Conservation (phyloP, 2,329 filamentous ascomycete species). For the Ophiostoma fasciatum region DNA sequence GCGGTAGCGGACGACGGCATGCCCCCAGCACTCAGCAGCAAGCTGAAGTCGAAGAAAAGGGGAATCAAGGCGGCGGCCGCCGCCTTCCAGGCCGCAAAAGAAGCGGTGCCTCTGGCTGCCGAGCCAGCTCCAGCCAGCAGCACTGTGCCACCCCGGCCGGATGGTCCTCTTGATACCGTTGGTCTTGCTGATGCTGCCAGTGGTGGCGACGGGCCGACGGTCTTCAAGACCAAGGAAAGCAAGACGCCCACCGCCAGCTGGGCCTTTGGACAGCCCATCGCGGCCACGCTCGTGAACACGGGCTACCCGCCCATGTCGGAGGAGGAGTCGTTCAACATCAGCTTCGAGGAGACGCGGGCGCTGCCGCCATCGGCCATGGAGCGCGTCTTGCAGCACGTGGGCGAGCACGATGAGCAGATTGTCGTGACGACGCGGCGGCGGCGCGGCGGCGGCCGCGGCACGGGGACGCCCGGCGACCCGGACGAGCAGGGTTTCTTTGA, state of each 20-base stretch:
- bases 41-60: no score
- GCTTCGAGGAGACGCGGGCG: conserved; percentile 40
- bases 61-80: no score
- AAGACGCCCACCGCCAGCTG: conserved; percentile 22
- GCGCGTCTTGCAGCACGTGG: conserved; percentile 39
- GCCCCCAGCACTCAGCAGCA: no score
- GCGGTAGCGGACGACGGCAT: no score
- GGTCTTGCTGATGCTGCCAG: no score
- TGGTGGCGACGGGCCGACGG: no score
- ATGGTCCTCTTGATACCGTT: no score
- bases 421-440: conserved; percentile 68
- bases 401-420: conserved; percentile 56
- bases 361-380: conserved; percentile 51
- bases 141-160: no score
- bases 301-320: conserved; percentile 31
- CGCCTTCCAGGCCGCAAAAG: no score
- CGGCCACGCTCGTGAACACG: conserved; percentile 35
- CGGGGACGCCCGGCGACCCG: conserved; percentile 13
- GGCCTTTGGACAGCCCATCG: conserved; percentile 46
- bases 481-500: conserved; percentile 73
- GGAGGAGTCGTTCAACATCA: conserved; percentile 33
- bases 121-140: no score
- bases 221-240: conserved; percentile 4
- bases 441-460: conserved; percentile 32
- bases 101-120: no score